phyloP scores from a whole-genome alignment of 345 rosid genomes.

The sweet orange (Citrus sinensis) region DNA sequence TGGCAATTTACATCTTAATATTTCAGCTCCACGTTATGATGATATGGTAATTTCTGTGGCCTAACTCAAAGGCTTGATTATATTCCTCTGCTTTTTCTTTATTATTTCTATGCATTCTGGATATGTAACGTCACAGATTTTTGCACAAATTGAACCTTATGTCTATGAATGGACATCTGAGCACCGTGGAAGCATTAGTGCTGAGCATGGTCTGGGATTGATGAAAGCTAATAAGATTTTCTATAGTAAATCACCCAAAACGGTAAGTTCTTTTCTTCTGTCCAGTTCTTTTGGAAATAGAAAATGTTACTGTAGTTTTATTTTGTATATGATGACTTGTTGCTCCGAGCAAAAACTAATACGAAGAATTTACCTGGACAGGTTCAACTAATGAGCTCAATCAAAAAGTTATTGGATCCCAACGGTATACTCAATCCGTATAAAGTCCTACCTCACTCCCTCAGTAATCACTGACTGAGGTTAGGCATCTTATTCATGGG shows the following conservation, averaged over 20 bases:
- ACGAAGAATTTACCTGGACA: conserved; percentile 20
- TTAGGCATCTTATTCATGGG: conserved; percentile 4
- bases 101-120: neutral
- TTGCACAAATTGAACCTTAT: conserved; percentile 76
- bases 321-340: neutral
- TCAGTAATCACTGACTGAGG: conserved; percentile 20
- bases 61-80: neutral
- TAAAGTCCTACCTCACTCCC: conserved; percentile 71
- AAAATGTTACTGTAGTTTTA: conserved; percentile 1
- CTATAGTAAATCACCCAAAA: conserved; percentile 78
- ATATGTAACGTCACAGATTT: conserved; percentile 45
- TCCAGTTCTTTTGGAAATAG: neutral
- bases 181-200: conserved; percentile 91
- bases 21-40: conserved; percentile 63
- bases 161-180: conserved; percentile 94
- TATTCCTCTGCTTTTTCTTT: neutral
- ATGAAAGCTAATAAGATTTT: conserved; percentile 85
- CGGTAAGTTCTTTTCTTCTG: conserved; percentile 40
- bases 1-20: conserved; percentile 86
- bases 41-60: conserved; percentile 46
- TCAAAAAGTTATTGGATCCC: conserved; percentile 78
- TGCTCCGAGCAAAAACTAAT: conserved; percentile 11
- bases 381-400: conserved; percentile 76
- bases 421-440: conserved; percentile 83
- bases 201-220: conserved; percentile 94